Conservation (phyloP, 2,329 filamentous ascomycete genomes). For the Whalleya microplaca region DNA sequence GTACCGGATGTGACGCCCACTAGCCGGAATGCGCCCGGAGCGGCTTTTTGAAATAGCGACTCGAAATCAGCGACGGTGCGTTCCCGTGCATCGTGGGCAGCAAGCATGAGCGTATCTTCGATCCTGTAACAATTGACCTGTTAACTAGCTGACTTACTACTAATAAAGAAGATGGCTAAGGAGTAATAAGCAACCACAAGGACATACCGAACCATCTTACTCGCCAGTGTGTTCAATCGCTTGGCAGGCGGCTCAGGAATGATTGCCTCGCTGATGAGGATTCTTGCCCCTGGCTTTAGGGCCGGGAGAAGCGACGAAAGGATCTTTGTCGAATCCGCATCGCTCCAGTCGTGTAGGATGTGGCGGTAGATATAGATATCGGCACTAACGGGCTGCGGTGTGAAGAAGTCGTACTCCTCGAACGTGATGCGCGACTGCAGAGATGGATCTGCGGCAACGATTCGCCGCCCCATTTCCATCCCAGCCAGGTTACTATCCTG, state of each 20-base stretch:
- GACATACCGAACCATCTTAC: slow-evolving; percentile 20
- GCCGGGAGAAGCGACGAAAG: slow-evolving; percentile 15
- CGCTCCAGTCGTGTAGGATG: slow-evolving; percentile 21
- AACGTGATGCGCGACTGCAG: slow-evolving; percentile 16
- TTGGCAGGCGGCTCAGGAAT: slow-evolving; percentile 18
- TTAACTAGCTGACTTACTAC: background rate
- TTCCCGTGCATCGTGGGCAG: slow-evolving; percentile 16
- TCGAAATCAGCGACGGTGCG: slow-evolving; percentile 19
- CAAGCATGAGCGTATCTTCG: slow-evolving; percentile 23
- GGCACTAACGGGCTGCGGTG: slow-evolving; percentile 16
- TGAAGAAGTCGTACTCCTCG: slow-evolving; percentile 21
- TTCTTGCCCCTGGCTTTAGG: slow-evolving; percentile 10
- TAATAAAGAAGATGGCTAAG: no score
- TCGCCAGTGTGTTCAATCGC: slow-evolving; percentile 16
- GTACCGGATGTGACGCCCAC: slow-evolving; percentile 20
- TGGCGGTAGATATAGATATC: slow-evolving; percentile 23
- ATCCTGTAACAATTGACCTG: slow-evolving; percentile 2
- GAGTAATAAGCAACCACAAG: no score
- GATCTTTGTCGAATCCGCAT: slow-evolving; percentile 16
- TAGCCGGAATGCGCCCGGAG: slow-evolving; percentile 12
- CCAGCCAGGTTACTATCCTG: slow-evolving; percentile 20
- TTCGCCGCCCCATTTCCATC: slow-evolving; percentile 18
- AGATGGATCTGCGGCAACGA: slow-evolving; percentile 9
- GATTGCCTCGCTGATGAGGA: slow-evolving; percentile 18
- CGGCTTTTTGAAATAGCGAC: slow-evolving; percentile 14